Base-by-base conservation (phyloP, 2,329 filamentous ascomycete species). In the Pestalotiopsis sp. region DNA sequence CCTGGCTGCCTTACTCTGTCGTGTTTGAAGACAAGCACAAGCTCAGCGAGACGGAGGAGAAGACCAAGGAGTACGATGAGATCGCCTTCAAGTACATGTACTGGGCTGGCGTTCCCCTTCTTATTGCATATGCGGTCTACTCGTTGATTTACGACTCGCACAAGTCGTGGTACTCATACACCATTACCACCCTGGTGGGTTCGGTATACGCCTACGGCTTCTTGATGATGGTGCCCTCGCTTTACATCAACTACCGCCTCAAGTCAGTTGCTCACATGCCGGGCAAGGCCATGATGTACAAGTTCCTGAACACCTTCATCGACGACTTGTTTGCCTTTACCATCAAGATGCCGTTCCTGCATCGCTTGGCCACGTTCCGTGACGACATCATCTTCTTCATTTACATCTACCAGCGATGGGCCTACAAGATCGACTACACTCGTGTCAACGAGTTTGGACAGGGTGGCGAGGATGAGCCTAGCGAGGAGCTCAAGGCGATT, bases 371-470 rank as follows among this genome's bases (percentile, higher is more conserved):
- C 0, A 98, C 96, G 0, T 87, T 99, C 72, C 88, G 96, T 70
- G 96, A 99, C 79, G 96, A 99, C 77, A 87, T 99, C 73, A 98
- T 99, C 78, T 99, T 99, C 87, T 99, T 99, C 79, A 87, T 99
- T 69, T 99, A 98, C 83, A 75, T 99, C 4, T 99, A 99, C 82
- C 96, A 99, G 84, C 89, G 91, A 70, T 99, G 90, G 88, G 92
- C 92, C 67, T 99, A 99, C 85, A 94, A 92, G 83, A 87, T 96
- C 71, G 96, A 99, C 81, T 96, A 95, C 83, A 91, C 88, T 12
- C 90, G 96, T 71, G 92, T 99, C 78, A 99, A 99, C 80, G 96
- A 99, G 81, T 99, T 98, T 78, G 96, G 96, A 9, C 96, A 98
- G 85, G 96, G 95, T 45, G 96, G 96, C n/a, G 95, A 97, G n/a